Conservation (phyloP, 2,329 filamentous ascomycete species). For the Exophiala sideris region DNA sequence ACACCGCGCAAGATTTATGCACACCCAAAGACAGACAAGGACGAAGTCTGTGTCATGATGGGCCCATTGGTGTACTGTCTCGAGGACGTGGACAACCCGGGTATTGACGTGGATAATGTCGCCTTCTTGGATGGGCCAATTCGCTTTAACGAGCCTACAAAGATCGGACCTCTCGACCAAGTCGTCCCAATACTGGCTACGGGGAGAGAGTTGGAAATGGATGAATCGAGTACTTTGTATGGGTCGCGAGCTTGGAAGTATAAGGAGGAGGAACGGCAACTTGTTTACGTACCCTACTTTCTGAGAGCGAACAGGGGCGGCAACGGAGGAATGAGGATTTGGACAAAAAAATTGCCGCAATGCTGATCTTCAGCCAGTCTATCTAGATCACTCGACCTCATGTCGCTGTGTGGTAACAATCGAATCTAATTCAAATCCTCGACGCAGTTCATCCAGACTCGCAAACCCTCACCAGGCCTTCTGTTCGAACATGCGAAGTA, state of each 20-base stretch:
- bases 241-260: not conserved
- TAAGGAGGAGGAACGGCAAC: not conserved
- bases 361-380: not conserved
- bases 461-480: not conserved
- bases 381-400: not conserved
- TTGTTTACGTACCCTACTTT: conserved; percentile 52
- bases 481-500: not conserved
- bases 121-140: not conserved
- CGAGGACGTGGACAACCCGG: conserved; percentile 7
- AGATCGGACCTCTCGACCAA: not conserved
- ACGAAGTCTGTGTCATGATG: not conserved
- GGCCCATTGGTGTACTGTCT: conserved; percentile 30
- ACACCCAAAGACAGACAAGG: conserved; percentile 2
- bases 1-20: not conserved
- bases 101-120: not conserved
- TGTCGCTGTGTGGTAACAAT: not conserved
- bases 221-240: not conserved
- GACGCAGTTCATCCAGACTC: not conserved
- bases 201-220: not conserved
- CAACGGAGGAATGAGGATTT: conserved; percentile 53
- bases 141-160: not conserved
- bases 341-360: not conserved
- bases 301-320: conserved; percentile 55
- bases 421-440: not conserved
- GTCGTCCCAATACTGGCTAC: not conserved